phyloP scores from a whole-genome alignment of 441 rosid genomes.

The Populus tomentosa region DNA sequence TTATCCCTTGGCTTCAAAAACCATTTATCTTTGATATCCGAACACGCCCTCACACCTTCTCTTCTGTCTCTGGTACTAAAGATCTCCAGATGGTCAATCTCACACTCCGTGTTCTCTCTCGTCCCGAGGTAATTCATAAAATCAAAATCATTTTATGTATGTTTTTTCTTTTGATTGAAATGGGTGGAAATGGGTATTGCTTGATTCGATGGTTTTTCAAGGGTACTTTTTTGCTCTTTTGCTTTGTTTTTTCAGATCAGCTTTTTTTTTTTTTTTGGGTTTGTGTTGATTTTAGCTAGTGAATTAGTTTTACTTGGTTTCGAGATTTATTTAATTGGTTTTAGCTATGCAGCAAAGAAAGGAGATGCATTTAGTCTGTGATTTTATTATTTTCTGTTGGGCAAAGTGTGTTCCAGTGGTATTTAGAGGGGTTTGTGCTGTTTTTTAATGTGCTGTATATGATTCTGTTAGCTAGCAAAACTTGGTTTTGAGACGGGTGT shows the following conservation, averaged over 20 bases:
- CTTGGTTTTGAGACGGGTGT: neutral
- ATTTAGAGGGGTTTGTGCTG: too few relatives aligned
- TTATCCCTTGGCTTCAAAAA: constrained; percentile 84
- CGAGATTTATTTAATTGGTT: neutral
- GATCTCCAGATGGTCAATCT: constrained; percentile 99
- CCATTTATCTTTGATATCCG: constrained; percentile 86
- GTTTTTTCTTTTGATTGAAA: neutral
- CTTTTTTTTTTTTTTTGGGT: neutral
- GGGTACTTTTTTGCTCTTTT: neutral
- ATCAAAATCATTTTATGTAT: too few relatives aligned
- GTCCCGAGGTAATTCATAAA: constrained; percentile 61
- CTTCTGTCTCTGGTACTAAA: constrained; percentile 89
- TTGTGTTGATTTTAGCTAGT: neutral
- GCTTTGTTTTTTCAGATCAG: neutral
- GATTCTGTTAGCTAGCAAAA: neutral
- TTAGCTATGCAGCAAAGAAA: neutral
- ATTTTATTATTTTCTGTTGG: neutral
- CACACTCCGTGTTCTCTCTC: constrained; percentile 91
- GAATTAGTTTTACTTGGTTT: neutral
- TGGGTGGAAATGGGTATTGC: too few relatives aligned
- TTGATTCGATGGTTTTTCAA: neutral
- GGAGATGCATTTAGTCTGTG: neutral
- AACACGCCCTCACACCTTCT: constrained; percentile 87
- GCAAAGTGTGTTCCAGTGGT: too few relatives aligned
- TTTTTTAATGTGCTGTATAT: too few relatives aligned